Evolutionary conservation across 2,329 filamentous ascomycete genomes (phyloP).

Genomic region (Fusarium dimerum): DNA sequence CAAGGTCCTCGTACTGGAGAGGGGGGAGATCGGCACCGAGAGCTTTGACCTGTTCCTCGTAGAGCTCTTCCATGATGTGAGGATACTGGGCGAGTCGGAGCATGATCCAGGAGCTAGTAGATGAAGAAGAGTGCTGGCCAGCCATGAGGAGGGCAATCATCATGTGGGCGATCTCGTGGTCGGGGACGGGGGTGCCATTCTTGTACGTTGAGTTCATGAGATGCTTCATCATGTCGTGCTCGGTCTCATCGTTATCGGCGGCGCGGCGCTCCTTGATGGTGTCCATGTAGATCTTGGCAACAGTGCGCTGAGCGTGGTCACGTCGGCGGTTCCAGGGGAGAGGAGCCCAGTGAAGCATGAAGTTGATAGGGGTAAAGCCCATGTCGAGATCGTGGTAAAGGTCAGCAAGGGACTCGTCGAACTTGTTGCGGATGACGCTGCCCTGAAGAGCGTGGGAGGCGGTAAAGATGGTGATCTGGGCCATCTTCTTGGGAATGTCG

Average conservation of each 20-base stretch:
- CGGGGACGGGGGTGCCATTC: constrained; percentile 74
- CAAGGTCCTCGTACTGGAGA: constrained; percentile 75
- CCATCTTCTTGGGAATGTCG: constrained; percentile 74
- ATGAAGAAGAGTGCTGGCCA: constrained; percentile 85
- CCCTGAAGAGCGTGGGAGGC: constrained; percentile 85
- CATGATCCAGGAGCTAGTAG: constrained; percentile 82
- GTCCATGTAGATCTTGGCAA: constrained; percentile 80
- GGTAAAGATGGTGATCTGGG: constrained; percentile 87
- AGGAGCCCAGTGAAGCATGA: constrained; percentile 85
- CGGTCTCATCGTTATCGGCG: constrained; percentile 48
- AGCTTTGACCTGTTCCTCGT: constrained; percentile 74
- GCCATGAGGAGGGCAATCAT: constrained; percentile 95
- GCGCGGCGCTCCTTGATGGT: constrained; percentile 74
- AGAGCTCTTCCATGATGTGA: constrained; percentile 77
- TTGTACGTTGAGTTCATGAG: constrained; percentile 86
- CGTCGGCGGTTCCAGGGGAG: constrained; percentile 85
- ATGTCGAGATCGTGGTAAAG: constrained; percentile 89
- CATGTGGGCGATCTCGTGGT: constrained; percentile 85
- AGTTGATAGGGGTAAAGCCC: constrained; percentile 88
- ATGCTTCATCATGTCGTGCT: constrained; percentile 84
- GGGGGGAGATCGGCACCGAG: constrained; percentile 75
- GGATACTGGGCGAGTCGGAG: constrained; percentile 77
- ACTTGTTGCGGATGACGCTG: constrained; percentile 76
- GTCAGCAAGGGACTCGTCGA: constrained; percentile 77
- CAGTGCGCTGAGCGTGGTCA: constrained; percentile 76